Conservation (phyloP, 2,329 filamentous ascomycete species). For the Fusarium austroafricanum region DNA sequence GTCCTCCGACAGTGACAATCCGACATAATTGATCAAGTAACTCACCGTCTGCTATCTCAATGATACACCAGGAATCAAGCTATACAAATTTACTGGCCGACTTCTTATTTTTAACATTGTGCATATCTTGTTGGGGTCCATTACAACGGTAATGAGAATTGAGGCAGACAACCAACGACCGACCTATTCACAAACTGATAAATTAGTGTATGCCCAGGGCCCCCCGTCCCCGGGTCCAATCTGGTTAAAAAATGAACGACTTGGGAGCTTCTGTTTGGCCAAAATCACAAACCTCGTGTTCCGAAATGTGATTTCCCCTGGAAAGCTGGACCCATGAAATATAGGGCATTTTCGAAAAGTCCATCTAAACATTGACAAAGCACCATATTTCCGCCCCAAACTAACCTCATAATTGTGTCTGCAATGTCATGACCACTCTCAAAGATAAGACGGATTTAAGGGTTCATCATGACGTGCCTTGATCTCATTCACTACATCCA, state of each 20-base stretch:
- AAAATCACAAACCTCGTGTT: conserved; percentile 49
- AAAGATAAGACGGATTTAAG: conserved; percentile 6
- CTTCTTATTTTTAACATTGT: neutral
- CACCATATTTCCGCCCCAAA: conserved; percentile 4
- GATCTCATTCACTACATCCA: neutral
- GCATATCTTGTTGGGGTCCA: neutral
- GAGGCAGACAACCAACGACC: conserved; percentile 5
- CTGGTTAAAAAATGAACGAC: conserved; percentile 27
- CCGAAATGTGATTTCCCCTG: conserved; percentile 47
- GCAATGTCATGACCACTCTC: neutral
- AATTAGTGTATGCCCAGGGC: conserved; percentile 2
- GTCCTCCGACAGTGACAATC: neutral
- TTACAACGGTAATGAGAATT: conserved; percentile 1
- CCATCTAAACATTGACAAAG: conserved; percentile 28
- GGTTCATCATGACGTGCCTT: neutral
- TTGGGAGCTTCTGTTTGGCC: conserved; percentile 41
- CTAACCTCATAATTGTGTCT: conserved; percentile 17
- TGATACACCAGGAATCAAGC: neutral
- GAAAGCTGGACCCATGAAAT: conserved; percentile 15
- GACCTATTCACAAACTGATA: conserved; percentile 2
- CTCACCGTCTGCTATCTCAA: neutral
- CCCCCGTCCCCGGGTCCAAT: conserved; percentile 40
- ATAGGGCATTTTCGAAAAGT: conserved; percentile 29
- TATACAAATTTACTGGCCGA: neutral
- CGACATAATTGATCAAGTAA: neutral